phyloP scores from a whole-genome alignment of 2,329 filamentous ascomycete species.

The Thelonectria olida region DNA sequence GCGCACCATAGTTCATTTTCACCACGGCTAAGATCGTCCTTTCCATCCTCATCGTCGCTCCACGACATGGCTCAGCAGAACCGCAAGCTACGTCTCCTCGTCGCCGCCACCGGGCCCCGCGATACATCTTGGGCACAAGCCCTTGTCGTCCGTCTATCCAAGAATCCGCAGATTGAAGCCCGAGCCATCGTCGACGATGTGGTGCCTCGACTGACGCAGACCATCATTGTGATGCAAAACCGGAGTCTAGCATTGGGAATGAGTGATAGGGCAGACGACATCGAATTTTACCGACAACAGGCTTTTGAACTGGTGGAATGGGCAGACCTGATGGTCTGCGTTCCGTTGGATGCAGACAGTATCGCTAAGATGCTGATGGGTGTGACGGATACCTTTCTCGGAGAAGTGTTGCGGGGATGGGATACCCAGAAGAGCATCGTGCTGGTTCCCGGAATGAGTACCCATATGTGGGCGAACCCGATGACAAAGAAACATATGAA shows the following conservation, averaged over 20 bases:
- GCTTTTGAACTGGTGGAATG: slow-evolving; percentile 80
- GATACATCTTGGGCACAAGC: slow-evolving; percentile 73
- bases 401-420: slow-evolving; percentile 87
- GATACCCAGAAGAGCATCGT: slow-evolving; percentile 86
- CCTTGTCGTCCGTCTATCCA: slow-evolving; percentile 73
- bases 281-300: slow-evolving; percentile 61
- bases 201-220: slow-evolving; percentile 69
- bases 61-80: slow-evolving; percentile 47
- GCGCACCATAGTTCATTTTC: slow-evolving; percentile 44
- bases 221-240: slow-evolving; percentile 69
- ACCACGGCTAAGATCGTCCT: slow-evolving; percentile 43
- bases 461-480: slow-evolving; percentile 88
- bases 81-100: slow-evolving; percentile 67
- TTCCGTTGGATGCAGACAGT: slow-evolving; percentile 84
- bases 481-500: slow-evolving; percentile 87
- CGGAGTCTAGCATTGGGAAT: slow-evolving; percentile 48
- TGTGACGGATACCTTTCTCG: slow-evolving; percentile 80
- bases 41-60: slow-evolving; percentile 48
- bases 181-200: slow-evolving; percentile 73
- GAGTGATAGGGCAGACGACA: slow-evolving; percentile 52
- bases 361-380: slow-evolving; percentile 90
- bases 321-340: slow-evolving; percentile 87
- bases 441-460: slow-evolving; percentile 88
- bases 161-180: slow-evolving; percentile 68
- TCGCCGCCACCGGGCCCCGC: slow-evolving; percentile 71